These are phyloP conservation scores for Agrocybe pediades DNA, from an alignment of 768 basidiomycete species.

Conservation along the genomic window DNA sequence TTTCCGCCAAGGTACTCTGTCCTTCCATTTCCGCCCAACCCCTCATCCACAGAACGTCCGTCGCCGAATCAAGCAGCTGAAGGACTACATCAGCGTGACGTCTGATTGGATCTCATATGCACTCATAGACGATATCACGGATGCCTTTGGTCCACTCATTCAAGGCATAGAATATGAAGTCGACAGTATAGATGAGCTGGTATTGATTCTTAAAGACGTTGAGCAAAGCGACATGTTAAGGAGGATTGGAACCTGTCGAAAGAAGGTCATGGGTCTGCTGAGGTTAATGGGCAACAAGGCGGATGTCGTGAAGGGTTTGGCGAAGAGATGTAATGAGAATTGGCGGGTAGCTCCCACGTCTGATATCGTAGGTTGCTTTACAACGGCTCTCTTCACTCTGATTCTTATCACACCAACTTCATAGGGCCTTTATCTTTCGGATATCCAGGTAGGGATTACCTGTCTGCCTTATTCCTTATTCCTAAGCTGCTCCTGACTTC, in stretches of 20 bases:
- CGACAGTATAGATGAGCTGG: constrained; percentile 97
- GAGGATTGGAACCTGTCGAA: constrained; percentile 95
- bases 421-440: constrained; percentile 91
- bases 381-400: background rate
- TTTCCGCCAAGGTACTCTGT: constrained; percentile 94
- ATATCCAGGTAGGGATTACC: constrained; percentile 93
- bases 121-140: constrained; percentile 98
- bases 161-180: constrained; percentile 99
- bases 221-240: constrained; percentile 98
- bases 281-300: constrained; percentile 99
- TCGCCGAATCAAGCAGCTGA: constrained; percentile 96
- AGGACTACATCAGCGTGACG: constrained; percentile 98
- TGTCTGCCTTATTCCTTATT: background rate
- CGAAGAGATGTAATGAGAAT: constrained; percentile 97
- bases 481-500: background rate
- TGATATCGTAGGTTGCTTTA: constrained; percentile 71
- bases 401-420: constrained; percentile 1
- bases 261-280: constrained; percentile 98
- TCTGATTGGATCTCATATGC: constrained; percentile 99
- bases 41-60: constrained; percentile 98
- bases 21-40: constrained; percentile 96
- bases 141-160: constrained; percentile 97
- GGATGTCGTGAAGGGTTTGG: constrained; percentile 97
- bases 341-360: constrained; percentile 98
- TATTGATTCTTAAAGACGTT: constrained; percentile 92